Evolutionary conservation across 1,284 basidiomycete species (phyloP), one percentile per base, ranked within the genome.

Genomic region (Marasmius sp.): DNA sequence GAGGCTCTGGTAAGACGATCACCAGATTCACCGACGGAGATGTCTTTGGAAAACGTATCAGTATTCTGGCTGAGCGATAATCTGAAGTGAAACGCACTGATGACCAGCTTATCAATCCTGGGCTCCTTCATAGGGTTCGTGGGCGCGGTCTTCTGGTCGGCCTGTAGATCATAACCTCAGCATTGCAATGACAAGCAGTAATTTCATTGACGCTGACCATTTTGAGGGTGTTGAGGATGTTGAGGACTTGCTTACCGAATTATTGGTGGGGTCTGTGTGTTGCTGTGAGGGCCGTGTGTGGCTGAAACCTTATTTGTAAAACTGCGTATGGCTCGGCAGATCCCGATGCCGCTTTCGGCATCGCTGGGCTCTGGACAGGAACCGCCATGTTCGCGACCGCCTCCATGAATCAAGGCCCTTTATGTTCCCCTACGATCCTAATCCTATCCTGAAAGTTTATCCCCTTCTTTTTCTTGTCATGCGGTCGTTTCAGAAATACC

Each of bases 21-120:
- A 84, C 97, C 97, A 72, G 96, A 98, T 86, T 98, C 97, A 78
- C 97, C 97, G 73, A 99, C 97, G 72, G 95, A 98, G 82, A 99
- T 99, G 91, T 99, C 95, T 97, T 58, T 67, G 20, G 52, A 39
- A 39, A 45, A 47, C 11, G 58, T 56, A 43, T 43, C 37, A 50
- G 53, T 52, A 8, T 16, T 41, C 16, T 2, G 20, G 39, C 58
- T 43, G 43, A 20, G 27, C 54, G 27, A 60, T 33, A 57, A 56
- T 11, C 38, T 39, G 14, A 53, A 59, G 49, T 50, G 22, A 64
- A 41, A 92, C 94, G 74, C 79, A 97, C 94, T 99, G 88, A 99
- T 95, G 83, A 98, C 96, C 77, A 99, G 92, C 88, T 99, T 98
- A 84, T 98, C 96, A 77, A 98, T 96, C 72, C 88, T 88, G 72